Conservation (phyloP, 768 basidiomycete genomes). For the Kwoniella heveanensis region DNA sequence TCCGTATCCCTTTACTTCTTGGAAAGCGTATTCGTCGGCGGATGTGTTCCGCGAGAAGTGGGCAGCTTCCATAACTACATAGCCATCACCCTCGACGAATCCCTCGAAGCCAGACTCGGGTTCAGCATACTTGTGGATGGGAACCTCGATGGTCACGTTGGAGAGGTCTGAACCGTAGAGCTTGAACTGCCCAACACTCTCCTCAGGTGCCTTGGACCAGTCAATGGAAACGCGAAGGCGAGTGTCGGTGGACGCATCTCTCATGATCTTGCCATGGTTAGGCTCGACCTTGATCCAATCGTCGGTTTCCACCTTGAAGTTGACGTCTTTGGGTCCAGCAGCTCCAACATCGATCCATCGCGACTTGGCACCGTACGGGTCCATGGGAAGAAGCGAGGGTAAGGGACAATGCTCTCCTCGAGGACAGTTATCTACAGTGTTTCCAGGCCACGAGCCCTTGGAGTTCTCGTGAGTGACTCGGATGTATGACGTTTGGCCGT, state of each 20-base stretch:
- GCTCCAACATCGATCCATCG: slow-evolving; percentile 67
- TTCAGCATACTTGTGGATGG: slow-evolving; percentile 24
- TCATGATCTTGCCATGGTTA: slow-evolving; percentile 61
- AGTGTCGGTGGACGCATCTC: slow-evolving; percentile 58
- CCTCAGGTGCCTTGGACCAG: slow-evolving; percentile 60
- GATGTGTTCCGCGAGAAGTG: slow-evolving; percentile 62
- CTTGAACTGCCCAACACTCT: slow-evolving; percentile 12
- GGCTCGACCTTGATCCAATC: slow-evolving; percentile 64
- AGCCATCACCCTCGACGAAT: slow-evolving; percentile 68
- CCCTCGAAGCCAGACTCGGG: slow-evolving; percentile 54
- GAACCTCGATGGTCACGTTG: slow-evolving; percentile 38
- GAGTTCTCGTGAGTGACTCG: slow-evolving; percentile 67
- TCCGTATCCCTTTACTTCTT: slow-evolving; percentile 65
- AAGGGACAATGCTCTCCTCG: slow-evolving; percentile 45
- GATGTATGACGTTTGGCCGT: slow-evolving; percentile 67
- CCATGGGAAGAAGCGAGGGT: slow-evolving; percentile 60
- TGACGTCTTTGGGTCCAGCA: slow-evolving; percentile 65
- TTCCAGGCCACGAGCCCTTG: slow-evolving; percentile 69
- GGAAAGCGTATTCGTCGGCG: slow-evolving; percentile 64
- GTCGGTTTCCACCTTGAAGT: slow-evolving; percentile 62
- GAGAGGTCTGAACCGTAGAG: slow-evolving; percentile 34
- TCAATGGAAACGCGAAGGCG: slow-evolving; percentile 65
- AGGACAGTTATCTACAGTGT: slow-evolving; percentile 66
- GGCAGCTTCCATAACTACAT: slow-evolving; percentile 68
- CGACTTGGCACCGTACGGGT: slow-evolving; percentile 63